phyloP scores from a whole-genome alignment of 768 basidiomycete species.

The Phanerochaete sordida region DNA sequence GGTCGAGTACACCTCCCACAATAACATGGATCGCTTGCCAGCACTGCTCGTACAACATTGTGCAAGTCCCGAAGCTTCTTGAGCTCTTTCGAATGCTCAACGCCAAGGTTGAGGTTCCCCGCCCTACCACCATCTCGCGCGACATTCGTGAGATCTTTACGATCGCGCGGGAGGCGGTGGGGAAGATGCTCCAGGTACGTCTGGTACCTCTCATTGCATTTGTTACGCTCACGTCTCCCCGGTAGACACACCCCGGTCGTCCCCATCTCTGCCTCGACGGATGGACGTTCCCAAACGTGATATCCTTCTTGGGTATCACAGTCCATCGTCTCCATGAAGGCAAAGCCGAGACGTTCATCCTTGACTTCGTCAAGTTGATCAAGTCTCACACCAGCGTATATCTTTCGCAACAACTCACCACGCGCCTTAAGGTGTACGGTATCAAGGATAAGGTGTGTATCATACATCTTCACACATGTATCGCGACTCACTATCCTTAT shows the following conservation, averaged over 20 bases:
- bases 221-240: background rate
- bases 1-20: too few relatives aligned
- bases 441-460: slow-evolving; percentile 8
- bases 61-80: slow-evolving; percentile 10
- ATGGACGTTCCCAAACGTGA: background rate
- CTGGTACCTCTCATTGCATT: background rate
- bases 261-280: slow-evolving; percentile 5
- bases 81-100: slow-evolving; percentile 16
- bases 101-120: slow-evolving; percentile 12
- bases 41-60: slow-evolving; percentile 17
- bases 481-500: background rate
- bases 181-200: background rate
- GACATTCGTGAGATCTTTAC: slow-evolving; percentile 13
- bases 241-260: background rate
- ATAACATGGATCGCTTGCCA: slow-evolving; percentile 17
- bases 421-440: slow-evolving; percentile 3
- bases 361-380: background rate
- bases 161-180: slow-evolving; percentile 1
- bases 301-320: background rate
- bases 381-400: slow-evolving; percentile 1
- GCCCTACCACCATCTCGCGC: slow-evolving; percentile 9
- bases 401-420: background rate
- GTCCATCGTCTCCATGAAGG: background rate
- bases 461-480: background rate
- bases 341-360: background rate